Conservation (phyloP, 2,329 filamentous ascomycete genomes). For the Whalleya microplaca region DNA sequence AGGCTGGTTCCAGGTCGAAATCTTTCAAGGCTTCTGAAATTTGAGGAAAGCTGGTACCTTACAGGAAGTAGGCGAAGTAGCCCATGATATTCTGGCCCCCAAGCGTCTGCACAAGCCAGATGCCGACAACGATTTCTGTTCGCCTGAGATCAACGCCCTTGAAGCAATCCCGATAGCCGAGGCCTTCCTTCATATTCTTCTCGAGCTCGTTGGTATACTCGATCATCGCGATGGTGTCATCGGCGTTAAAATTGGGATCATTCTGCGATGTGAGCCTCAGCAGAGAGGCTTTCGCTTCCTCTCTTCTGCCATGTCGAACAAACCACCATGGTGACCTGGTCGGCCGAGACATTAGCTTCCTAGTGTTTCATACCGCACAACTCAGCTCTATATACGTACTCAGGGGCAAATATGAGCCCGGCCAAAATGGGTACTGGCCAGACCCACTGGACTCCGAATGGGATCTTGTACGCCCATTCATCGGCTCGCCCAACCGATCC, state of each 20-base stretch:
- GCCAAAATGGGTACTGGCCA: constrained; percentile 53
- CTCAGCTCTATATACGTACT: constrained; percentile 35
- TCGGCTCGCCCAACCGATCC: constrained; percentile 43
- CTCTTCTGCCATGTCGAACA: constrained; percentile 47
- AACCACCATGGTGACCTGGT: constrained; percentile 55
- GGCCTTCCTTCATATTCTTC: constrained; percentile 46
- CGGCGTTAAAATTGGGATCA: constrained; percentile 45
- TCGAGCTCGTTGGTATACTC: constrained; percentile 57
- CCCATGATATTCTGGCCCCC: constrained; percentile 54
- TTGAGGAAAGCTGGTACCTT: constrained; percentile 9
- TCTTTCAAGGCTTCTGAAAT: too few species aligned
- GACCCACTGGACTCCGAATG: constrained; percentile 57
- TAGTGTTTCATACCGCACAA: background rate
- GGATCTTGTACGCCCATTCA: constrained; percentile 54
- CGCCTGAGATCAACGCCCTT: constrained; percentile 54
- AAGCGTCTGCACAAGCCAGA: constrained; percentile 54
- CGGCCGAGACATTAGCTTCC: background rate
- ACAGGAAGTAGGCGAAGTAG: constrained; percentile 51
- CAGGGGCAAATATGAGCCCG: constrained; percentile 51
- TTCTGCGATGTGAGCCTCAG: constrained; percentile 45
- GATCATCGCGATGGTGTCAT: constrained; percentile 57
- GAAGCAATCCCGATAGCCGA: constrained; percentile 56
- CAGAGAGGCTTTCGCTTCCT: constrained; percentile 46
- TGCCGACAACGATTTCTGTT: constrained; percentile 54
- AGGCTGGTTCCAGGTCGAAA: too few species aligned